Evolutionary conservation across 805 yeast species (phyloP).

Genomic region (Kuraishia piskuri): DNA sequence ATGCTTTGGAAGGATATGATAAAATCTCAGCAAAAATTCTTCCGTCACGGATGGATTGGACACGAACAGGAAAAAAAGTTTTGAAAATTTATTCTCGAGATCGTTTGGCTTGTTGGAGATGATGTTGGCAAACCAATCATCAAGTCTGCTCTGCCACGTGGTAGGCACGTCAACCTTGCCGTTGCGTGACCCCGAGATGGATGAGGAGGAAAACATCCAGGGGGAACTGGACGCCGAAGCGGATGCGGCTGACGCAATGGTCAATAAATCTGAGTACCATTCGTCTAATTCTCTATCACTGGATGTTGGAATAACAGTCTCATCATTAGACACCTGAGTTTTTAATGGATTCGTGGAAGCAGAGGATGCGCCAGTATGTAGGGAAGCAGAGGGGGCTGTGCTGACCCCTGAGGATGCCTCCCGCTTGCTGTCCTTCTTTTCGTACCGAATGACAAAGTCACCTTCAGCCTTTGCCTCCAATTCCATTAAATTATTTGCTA

Average conservation of each 20-base stretch:
- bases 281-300: slow-evolving; percentile 53
- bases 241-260: slow-evolving; percentile 28
- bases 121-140: slow-evolving; percentile 1
- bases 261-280: slow-evolving; percentile 60
- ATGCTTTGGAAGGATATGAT: slow-evolving; percentile 32
- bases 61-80: slow-evolving; percentile 64
- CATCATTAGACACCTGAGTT: not conserved
- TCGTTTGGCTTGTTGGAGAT: not conserved
- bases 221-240: not conserved
- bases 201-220: not conserved
- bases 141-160: slow-evolving; percentile 2
- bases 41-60: slow-evolving; percentile 59
- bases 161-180: slow-evolving; percentile 7
- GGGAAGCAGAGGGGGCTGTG: not conserved
- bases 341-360: not conserved
- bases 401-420: not conserved
- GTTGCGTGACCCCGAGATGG: not conserved
- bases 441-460: slow-evolving; percentile 20
- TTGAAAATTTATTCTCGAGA: slow-evolving; percentile 40
- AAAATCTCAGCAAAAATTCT: slow-evolving; percentile 41
- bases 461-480: slow-evolving; percentile 59
- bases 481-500: slow-evolving; percentile 59
- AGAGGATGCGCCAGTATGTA: not conserved
- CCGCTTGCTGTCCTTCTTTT: slow-evolving; percentile 8
- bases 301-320: not conserved